Base-by-base conservation (phyloP, 2,329 filamentous ascomycete species). In the Aspergillus latus region DNA sequence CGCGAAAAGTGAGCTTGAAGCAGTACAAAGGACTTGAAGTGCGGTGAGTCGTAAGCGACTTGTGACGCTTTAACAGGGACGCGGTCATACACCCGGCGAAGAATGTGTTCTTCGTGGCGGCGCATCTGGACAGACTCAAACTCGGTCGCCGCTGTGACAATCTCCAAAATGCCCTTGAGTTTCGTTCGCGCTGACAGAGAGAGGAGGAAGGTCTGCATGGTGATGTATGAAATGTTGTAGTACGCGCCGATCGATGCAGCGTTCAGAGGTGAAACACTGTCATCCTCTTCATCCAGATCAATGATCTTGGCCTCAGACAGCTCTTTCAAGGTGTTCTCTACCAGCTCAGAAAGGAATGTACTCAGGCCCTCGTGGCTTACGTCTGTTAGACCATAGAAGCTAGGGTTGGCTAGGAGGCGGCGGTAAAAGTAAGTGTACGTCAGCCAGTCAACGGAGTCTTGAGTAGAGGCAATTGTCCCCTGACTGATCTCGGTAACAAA, bases 351-450 rank as follows among this genome's bases (percentile, higher is more conserved):
- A 66, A 99, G 82, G 77, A 94, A 94, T 32, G 89, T 88, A 74
- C 92, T 97, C n/a, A 99, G 81, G 2, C 90, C 92, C 65, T 97
- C 93, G 64, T 97, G 90, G 0, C 90, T 92, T 3, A 90, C 90
- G 70, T 92, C 91, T 13, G 87, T 88, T 59, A 99, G 79, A 64
- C 91, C 90, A 77, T 99, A 99, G 79, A 92, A 99, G 74, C 91
- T 97, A 7, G 94, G 94, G 71, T 99, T 99, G 30, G 93, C 92
- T 36, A 97, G 83, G 37, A 99, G 83, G 57, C 94, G 88, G 43
- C 94, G 88, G 77, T 99, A 99, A 77, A 97, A 97, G 78, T 96
- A 99, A 9, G 93, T 97, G 72, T 97, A 97, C 0, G 94, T 97
- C 37, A 92, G 90, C 94, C 94, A 99, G 75, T 96, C 95, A 64